Conservation (phyloP, 192 early-diverging fungal genomes). For the Geosiphon pyriformis region DNA sequence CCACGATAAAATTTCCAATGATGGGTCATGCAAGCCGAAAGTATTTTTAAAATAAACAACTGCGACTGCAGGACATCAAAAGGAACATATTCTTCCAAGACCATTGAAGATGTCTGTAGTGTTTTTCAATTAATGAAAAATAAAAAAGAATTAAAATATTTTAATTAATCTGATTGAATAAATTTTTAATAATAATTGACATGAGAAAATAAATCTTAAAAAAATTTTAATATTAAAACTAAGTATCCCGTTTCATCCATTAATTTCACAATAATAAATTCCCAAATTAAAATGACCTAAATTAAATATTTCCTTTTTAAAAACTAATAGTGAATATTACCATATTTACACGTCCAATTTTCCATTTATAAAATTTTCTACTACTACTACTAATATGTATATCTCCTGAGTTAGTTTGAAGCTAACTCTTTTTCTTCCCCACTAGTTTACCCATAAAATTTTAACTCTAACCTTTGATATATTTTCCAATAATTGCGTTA, state of each 20-base stretch:
- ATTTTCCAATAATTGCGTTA: conserved; percentile 67
- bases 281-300: too few species aligned
- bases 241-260: too few species aligned
- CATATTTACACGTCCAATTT: neutral
- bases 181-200: conserved; percentile 5
- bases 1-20: conserved; percentile 75
- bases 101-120: conserved; percentile 35
- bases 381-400: neutral
- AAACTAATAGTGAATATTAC: neutral
- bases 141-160: neutral
- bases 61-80: conserved; percentile 78
- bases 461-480: conserved; percentile 55
- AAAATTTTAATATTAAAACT: neutral
- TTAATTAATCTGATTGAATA: neutral
- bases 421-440: too few species aligned
- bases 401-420: neutral
- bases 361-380: neutral
- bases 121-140: conserved; percentile 16
- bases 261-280: too few species aligned
- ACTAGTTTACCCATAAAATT: too few species aligned
- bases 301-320: neutral
- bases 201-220: conserved; percentile 4
- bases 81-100: conserved; percentile 52
- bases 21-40: conserved; percentile 80
- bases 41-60: conserved; percentile 73